Evolutionary conservation across 352 stramenopile genomes (phyloP), one percentile per base, ranked within the genome.

Genomic region (Salisapilia sapeloensis): DNA sequence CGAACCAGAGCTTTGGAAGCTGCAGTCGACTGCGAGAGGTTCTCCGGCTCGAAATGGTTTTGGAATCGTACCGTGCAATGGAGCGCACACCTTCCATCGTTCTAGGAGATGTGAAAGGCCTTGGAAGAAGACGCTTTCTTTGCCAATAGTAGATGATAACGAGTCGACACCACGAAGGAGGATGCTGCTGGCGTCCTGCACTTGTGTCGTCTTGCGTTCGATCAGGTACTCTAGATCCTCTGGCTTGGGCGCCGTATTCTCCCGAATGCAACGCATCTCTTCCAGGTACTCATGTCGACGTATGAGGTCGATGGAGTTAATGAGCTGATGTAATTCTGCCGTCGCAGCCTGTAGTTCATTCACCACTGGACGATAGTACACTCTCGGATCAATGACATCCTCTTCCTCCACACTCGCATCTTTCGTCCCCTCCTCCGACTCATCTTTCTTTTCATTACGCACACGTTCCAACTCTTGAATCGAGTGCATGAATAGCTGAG

Each of bases 241-340:
- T 40, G 62, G 66, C 38, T 79, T 84, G 12, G 65, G 57, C 8
- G 65, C 59, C n/a, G 70, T 86, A 41, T 91, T 83, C 33, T 91
- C 75, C 14, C 75, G 65, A 34, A 84, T 70, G 38, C 75, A 91
- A 31, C 74, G 64, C 64, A 86, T 83, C 23, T 91, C 75, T 42
- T 91, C 71, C 28, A 91, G 37, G 33, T 77, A 91, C 27, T 85
- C 66, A 8, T 60, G 69, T 31, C 61, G 53, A 4, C 70, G 61
- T 22, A 91, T 82, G 25, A 91, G 42, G 38, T 91, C 75, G 30
- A 91, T 85, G 13, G 75, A 83, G 48, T 87, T 87, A 37, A 91
- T 85, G 9, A 91, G 48, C 43, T 91, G 71, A 35, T 87, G 69
- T 18, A 87, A 50, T 31, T 87, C 75, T 7, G 72, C 69, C 19